Base-by-base conservation (phyloP, 148 eudicot species). In the Cornus florida region DNA sequence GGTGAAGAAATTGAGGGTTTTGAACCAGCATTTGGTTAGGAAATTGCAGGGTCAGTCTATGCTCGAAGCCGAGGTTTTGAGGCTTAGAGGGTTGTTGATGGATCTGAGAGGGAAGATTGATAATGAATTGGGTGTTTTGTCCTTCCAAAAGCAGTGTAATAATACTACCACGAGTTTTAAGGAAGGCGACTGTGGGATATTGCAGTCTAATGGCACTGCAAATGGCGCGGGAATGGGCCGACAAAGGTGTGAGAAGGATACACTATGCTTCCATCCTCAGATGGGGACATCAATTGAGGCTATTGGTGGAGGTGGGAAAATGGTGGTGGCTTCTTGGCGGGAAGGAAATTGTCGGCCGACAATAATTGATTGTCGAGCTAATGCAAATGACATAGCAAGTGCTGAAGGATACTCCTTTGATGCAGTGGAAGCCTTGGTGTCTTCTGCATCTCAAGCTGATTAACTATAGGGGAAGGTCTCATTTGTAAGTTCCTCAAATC, bases 61-160 rank as follows among this genome's bases (percentile, higher is more conserved):
- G 60, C 86, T 89, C 35, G 91, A 92, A 71, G 84, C 85, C 7
- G 93, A 92, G 75, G 53, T 85, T 43, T 46, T 70, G 82, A 89
- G 91, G 78, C 85, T 92, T 31, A 86, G 87, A 70, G 53, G 77
- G 4, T 75, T 92, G 4, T 77, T 92, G 79, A 13, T 83, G 65
- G 86, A 82, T 66, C 59, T 92, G 38, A 75, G 81, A 67, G 91
- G 90, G 6, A 87, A 86, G 57, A 85, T 90, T 28, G 91, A 87
- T 72, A 32, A 11, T 10, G 90, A 87, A 76, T 73, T 90, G 82
- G 85, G 82, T 32, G 64, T 69, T 62, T 78, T 83, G 64, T 75
- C 83, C 20, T 83, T 81, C 66, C 77, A 71, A 80, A 87, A 83
- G 43, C 83, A 78, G 75, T 78, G 86, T 43, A 43, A 43, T 56